A percentile compares a stretch with the other conserved stretches of the same genome.
Conservation (phyloP, 2,329 filamentous ascomycete species). For the Colletotrichum endophyticum region DNA sequence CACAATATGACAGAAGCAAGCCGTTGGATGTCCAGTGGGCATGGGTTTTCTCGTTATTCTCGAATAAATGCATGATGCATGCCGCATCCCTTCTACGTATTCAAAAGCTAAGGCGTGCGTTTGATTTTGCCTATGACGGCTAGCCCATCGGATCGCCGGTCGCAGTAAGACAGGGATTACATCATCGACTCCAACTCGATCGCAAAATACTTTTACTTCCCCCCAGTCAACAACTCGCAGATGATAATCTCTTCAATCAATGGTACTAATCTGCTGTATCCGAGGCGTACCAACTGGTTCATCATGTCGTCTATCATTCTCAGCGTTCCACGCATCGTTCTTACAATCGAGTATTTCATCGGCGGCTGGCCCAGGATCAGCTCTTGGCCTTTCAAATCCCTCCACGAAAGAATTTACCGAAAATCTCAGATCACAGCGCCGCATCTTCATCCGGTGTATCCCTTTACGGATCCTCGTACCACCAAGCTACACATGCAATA, state of each 20-base stretch:
- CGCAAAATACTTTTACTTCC: background rate
- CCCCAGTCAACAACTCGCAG: background rate
- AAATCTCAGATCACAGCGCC: conserved; percentile 7
- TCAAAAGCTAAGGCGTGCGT: background rate
- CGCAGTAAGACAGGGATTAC: background rate
- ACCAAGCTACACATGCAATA: background rate
- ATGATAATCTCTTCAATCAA: rapidly evolving
- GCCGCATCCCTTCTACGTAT: background rate
- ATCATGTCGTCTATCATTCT: background rate
- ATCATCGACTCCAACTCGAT: background rate
- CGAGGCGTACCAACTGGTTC: background rate
- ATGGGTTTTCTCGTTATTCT: background rate
- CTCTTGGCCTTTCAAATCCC: background rate
- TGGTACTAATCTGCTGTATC: background rate
- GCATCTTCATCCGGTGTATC: background rate
- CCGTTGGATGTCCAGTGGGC: background rate
- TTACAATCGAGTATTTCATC: background rate
- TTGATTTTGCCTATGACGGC: background rate
- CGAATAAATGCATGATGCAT: background rate
- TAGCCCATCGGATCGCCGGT: background rate
- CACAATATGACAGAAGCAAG: background rate
- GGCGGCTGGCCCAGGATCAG: conserved; percentile 3
- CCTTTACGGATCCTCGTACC: background rate
- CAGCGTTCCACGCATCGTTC: background rate
- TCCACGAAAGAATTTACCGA: conserved; percentile 6